Evolutionary conservation across 129 eudicot species (phyloP).

Genomic region (Pulicaria dysenterica): DNA sequence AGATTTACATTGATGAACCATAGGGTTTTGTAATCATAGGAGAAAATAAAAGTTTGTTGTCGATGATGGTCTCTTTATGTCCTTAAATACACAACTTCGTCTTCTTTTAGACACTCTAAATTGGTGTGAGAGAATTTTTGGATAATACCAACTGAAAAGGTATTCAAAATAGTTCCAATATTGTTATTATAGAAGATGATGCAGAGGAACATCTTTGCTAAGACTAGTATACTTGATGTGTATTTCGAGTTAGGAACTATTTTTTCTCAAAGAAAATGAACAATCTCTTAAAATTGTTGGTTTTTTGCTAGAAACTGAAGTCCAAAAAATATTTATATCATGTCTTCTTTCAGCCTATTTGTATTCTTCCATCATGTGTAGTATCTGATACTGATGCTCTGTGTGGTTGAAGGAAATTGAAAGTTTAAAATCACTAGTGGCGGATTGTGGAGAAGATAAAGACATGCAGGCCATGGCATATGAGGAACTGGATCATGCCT

Average conservation of each 20-base stretch:
- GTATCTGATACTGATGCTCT: slow-evolving; percentile 13
- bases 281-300: not conserved
- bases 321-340: not conserved
- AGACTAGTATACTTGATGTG: no score
- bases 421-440: slow-evolving; percentile 52
- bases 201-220: no score
- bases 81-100: no score
- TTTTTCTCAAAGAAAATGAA: not conserved
- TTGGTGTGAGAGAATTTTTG: no score
- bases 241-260: not conserved
- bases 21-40: no score
- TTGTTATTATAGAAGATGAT: no score
- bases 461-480: slow-evolving; percentile 79
- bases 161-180: no score
- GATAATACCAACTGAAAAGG: no score
- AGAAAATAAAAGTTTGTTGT: no score
- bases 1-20: no score
- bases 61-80: no score
- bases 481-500: slow-evolving; percentile 70
- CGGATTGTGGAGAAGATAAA: slow-evolving; percentile 74
- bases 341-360: not conserved
- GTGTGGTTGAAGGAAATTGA: slow-evolving; percentile 60
- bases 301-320: not conserved
- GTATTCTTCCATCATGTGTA: slow-evolving; percentile 7
- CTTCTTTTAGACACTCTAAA: no score